Evolutionary conservation across 257 asterid species (phyloP), one percentile per base, ranked within the genome.

Genomic region (Solanum clarkiae): DNA sequence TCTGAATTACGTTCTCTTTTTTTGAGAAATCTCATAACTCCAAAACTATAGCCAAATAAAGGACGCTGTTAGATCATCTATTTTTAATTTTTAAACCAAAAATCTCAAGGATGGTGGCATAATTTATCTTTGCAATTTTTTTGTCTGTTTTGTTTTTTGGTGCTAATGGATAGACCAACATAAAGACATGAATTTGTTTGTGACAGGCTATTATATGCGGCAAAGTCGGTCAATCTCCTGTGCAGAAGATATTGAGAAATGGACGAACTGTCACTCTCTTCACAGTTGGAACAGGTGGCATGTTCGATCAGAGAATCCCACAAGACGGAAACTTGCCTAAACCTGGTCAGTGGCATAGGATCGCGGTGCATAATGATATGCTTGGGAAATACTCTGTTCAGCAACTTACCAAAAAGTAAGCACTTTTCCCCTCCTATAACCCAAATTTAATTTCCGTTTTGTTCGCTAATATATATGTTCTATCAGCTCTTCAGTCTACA

Each of bases 301-400:
- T 97, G 97, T 94, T 72, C 63, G 99, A 97, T 91, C 99, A 97
- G 92, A 92, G 98, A 88, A 82, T 88, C 54, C 29, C 87, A 26
- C 95, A 92, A 84, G 89, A 87, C 18, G 84, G 59, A 44, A 91
- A 93, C 90, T 87, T 92, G 88, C 94, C 98, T 20, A 95, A 89
- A 86, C 99, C 98, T 75, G 97, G 91, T 87, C 99, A 97, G 82
- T 97, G 98, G 99, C 99, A 97, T 92, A 97, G 98, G 13, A 82
- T 97, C 83, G 98, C 98, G 15, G 97, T 97, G 83, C 99, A 97
- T 87, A 97, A 97, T 87, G 93, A 96, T 26, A 87, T 72, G 89
- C 98, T 97, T 29, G 98, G 97, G 84, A 91, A 92, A 84, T 97
- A 95, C 86, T 94, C 98, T 26, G 98, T 97, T 91, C 97, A 92